These are phyloP conservation scores for Russula brevipes DNA, from an alignment of 768 basidiomycete genomes.

Conservation along the genomic window DNA sequence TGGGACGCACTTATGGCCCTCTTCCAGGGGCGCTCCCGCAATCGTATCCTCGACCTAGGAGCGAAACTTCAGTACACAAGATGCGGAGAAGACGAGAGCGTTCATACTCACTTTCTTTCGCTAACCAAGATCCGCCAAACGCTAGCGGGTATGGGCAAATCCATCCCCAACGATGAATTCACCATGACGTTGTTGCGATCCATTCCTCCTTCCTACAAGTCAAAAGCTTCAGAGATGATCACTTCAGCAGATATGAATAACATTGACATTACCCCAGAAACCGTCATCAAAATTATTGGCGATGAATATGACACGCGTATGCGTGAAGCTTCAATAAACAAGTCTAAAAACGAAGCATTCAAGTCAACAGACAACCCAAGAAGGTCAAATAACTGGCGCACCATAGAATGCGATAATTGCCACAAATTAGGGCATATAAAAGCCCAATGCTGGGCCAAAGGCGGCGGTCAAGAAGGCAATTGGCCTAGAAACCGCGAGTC, in stretches of 20 bases:
- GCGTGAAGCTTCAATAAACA: background rate
- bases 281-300: no score
- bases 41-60: background rate
- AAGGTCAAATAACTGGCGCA: no score
- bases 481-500: no score
- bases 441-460: no score
- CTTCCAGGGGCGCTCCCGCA: background rate
- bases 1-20: background rate
- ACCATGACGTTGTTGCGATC: slow-evolving; percentile 15
- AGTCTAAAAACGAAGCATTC: no score
- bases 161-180: slow-evolving; percentile 13
- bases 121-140: slow-evolving; percentile 18
- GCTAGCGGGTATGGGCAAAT: slow-evolving; percentile 18
- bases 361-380: no score
- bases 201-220: background rate
- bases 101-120: slow-evolving; percentile 14
- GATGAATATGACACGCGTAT: background rate
- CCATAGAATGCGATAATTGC: no score
- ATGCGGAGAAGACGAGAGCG: background rate
- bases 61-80: background rate
- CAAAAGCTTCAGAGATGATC: background rate
- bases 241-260: no score
- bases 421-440: no score
- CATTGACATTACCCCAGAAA: no score
- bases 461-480: no score